Base-by-base conservation (phyloP, 1,284 basidiomycete genomes). In the Polyporus tsugae region DNA sequence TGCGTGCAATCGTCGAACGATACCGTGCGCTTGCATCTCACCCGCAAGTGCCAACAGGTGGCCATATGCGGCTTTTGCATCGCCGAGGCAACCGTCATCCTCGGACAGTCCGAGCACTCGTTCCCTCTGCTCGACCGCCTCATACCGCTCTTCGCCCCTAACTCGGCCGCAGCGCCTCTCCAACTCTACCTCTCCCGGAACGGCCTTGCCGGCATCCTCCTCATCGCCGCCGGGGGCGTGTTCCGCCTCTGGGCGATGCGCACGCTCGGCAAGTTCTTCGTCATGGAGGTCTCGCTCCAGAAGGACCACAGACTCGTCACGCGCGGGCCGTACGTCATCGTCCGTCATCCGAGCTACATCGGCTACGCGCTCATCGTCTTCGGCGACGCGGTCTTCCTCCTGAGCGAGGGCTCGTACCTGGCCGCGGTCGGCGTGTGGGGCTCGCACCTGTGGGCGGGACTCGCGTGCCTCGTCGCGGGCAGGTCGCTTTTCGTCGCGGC, bases 251-350 rank as follows among this genome's bases (percentile, higher is more conserved):
- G 42, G 42, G 39, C 57, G 19, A 66, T 49, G 38, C 58, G 58
- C 36, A 39, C 58, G 44, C 62, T 68, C 35, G 67, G 67, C 38
- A 39, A 29, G n/a, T 42, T 65, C 39, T 71, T 70, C 62, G 69
- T 65, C 19, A 70, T 64, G 70, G 64, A 72, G 59, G 44, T 71
- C n/a, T 52, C 65, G 29, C n/a, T 70, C 6, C 61, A 60, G 22
- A 36, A 63, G 33, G 62, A 67, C 53, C 71, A 73, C 63, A 29
- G 65, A 53, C 62, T 72, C 35, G 60, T 70, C 59, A 75, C 72
- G 13, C 60, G 42, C 41, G 72, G 72, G 11, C 69, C 72, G 10
- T 74, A 74, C 64, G 55, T 61, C 63, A 29, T 36, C 41, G 64
- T 66, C 6, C 67, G 67, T 22, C 64, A 65, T n/a, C 67, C 67